phyloP scores from a whole-genome alignment of 805 yeast species.

The Starmerella apicola region DNA sequence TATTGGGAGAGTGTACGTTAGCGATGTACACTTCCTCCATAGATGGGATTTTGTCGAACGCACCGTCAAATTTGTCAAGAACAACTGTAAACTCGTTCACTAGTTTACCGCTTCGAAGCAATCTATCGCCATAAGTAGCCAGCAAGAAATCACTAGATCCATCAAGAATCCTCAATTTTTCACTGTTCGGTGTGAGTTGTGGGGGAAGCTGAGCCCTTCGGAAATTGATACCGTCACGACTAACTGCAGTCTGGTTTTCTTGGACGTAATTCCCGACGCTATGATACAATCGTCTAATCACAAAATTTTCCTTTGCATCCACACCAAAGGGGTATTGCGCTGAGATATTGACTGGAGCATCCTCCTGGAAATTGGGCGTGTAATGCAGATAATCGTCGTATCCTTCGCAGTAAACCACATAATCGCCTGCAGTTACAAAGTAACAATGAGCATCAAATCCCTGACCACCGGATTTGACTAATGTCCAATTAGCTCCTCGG shows the following conservation, averaged over 20 bases:
- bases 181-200: conserved; percentile 48
- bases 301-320: conserved; percentile 57
- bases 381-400: conserved; percentile 2
- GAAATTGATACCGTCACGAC: conserved; percentile 67
- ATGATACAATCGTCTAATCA: conserved; percentile 60
- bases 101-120: conserved; percentile 78
- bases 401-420: conserved; percentile 56
- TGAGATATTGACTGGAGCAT: conserved; percentile 35
- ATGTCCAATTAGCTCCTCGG: conserved; percentile 51
- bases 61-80: conserved; percentile 64
- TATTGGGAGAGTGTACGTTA: conserved; percentile 51
- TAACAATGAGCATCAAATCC: too few species aligned
- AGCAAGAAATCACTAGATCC: conserved; percentile 72
- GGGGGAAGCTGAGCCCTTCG: conserved; percentile 74
- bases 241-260: conserved; percentile 54
- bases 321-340: conserved; percentile 33
- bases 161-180: conserved; percentile 71
- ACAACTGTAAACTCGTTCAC: conserved; percentile 76
- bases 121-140: conserved; percentile 54
- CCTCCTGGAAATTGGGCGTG: conserved; percentile 34
- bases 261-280: conserved; percentile 39
- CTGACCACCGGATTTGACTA: conserved; percentile 37
- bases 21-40: conserved; percentile 74
- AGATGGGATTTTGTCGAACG: conserved; percentile 70
- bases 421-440: conserved; percentile 40